Conservation (phyloP, 1,284 basidiomycete genomes). For the Cutaneotrichosporon dermatis region DNA sequence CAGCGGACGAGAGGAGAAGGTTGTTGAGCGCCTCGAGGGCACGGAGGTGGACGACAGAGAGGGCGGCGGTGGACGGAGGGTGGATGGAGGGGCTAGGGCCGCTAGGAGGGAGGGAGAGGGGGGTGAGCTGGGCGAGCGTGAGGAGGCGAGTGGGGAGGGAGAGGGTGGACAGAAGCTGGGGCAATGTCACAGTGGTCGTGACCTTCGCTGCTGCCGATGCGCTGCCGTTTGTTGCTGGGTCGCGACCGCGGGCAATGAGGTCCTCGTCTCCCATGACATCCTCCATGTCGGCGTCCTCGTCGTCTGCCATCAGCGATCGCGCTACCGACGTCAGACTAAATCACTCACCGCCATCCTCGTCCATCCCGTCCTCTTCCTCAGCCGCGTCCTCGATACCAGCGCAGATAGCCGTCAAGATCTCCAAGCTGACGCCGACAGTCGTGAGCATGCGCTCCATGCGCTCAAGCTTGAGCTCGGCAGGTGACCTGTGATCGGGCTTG, state of each 20-base stretch:
- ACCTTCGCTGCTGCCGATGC: conserved; percentile 35
- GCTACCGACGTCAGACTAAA: conserved; percentile 1
- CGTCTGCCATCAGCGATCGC: conserved; percentile 34
- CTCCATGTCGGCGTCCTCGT: conserved; percentile 45
- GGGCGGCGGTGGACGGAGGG: conserved; percentile 75
- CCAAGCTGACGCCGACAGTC: conserved; percentile 71
- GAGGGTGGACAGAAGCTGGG: conserved; percentile 51
- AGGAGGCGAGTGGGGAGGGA: conserved; percentile 57
- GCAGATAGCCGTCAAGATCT: conserved; percentile 79
- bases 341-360: conserved; percentile 33
- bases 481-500: conserved; percentile 61
- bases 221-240: conserved; percentile 33
- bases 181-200: conserved; percentile 31
- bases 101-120: conserved; percentile 73
- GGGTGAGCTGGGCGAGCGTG: conserved; percentile 63
- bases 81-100: conserved; percentile 62
- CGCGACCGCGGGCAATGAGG: conserved; percentile 45
- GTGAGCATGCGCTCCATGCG: conserved; percentile 67
- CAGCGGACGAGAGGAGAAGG: conserved; percentile 64
- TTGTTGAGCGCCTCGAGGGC: conserved; percentile 90
- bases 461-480: conserved; percentile 65
- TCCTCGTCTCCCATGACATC: conserved; percentile 48
- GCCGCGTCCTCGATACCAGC: conserved; percentile 73
- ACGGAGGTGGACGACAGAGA: conserved; percentile 73
- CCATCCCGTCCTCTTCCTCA: conserved; percentile 46